Base-by-base conservation (phyloP, 768 basidiomycete genomes). In the Trametes meyenii region DNA sequence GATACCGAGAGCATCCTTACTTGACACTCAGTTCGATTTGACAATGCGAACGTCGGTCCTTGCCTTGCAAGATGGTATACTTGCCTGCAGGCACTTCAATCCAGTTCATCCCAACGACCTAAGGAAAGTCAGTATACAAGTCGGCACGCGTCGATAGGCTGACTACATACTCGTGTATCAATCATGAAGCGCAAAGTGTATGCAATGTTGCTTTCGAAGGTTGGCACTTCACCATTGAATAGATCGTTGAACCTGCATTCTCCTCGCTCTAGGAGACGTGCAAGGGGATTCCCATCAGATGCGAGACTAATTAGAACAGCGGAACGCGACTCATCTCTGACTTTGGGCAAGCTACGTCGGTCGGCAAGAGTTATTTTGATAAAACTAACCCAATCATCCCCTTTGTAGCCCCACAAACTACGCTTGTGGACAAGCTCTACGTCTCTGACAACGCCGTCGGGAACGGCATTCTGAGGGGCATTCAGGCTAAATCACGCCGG, bases 41-140 rank as follows among this genome's bases (percentile, higher is more conserved):
- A 73, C 94, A 98, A 50, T 83, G 81, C 0, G 96, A 96, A 50
- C 81, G 81, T 69, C 86, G 91, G 39, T 81, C 77, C 44, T 78
- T 78, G 12, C 75, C 79, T 2, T 81, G 70, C n/a, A 87, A 60
- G 19, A 96, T 70, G 13, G 79, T 78, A 70, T 97, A 99, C 66
- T 86, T 85, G 2, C 92, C 92, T 3, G 89, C 86, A 5, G 90
- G 90, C 10, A 97, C 78, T 75, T 98, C 94, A 54, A 99, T 89
- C 96, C 97, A 99, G 71, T 98, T 98, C 97, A 99, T 98, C 10
- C 97, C 97, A 50, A 96, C 88, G 33, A 99, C 87, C 92, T 95
- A 64, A 1, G n/a, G n/a, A n/a, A 23, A 60, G 12, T 19, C 2
- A 36, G 2, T 19, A 50, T 60, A 36, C 67, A 44, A 43, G 53